Conservation (phyloP, 495 filamentous ascomycete genomes). For the Hypoxylon fuscum region DNA sequence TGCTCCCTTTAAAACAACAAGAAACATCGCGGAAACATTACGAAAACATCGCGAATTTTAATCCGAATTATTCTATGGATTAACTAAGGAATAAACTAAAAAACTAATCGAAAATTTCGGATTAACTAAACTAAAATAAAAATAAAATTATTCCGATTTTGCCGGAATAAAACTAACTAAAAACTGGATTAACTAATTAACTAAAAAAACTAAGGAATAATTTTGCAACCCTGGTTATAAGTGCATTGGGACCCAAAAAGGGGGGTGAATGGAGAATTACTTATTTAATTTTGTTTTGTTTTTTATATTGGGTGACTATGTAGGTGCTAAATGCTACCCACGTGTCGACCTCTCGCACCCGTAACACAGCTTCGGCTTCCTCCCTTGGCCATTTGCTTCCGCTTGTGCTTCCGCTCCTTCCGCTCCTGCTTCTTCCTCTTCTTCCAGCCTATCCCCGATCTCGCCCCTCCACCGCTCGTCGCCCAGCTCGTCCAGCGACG, state of each 20-base stretch:
- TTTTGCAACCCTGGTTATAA: no score
- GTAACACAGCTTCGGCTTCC: slow-evolving; percentile 54
- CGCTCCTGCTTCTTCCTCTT: slow-evolving; percentile 11
- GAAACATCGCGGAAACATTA: no score
- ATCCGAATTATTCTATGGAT: no score
- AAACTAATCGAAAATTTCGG: no score
- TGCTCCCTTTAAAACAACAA: no score
- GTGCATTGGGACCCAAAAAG: not conserved
- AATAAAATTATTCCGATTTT: no score
- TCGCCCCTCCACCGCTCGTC: slow-evolving; percentile 62
- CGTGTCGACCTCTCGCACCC: slow-evolving; percentile 61
- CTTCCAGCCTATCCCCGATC: slow-evolving; percentile 44
- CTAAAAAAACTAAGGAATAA: no score
- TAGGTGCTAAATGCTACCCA: slow-evolving; percentile 37
- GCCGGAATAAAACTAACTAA: no score
- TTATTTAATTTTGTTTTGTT: not conserved
- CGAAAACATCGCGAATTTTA: no score
- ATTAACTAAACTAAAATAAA: no score
- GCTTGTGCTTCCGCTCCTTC: slow-evolving; percentile 9
- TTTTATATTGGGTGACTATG: not conserved
- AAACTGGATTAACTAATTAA: no score
- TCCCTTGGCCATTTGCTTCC: slow-evolving; percentile 13
- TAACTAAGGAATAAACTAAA: no score
- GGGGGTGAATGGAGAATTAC: not conserved
- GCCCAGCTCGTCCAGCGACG: slow-evolving; percentile 57